Evolutionary conservation across 495 filamentous ascomycete genomes (phyloP), one percentile per base, ranked within the genome.

Genomic region (Trichoderma erinaceum): DNA sequence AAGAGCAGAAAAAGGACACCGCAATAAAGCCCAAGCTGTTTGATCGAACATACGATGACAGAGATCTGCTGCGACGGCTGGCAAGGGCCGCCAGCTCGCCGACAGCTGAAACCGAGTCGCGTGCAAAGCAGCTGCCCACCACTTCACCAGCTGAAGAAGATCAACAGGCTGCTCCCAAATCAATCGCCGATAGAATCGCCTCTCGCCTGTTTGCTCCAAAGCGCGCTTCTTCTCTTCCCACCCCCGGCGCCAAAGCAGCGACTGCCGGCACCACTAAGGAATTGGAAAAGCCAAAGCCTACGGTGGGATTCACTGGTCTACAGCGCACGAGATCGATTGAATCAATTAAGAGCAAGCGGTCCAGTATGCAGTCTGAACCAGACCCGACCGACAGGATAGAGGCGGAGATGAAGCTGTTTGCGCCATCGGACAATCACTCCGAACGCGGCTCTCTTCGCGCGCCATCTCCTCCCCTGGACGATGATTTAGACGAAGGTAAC

Each of bases 31-130:
- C 81, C 12, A 69, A 72, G 21, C 79, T 78, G 0, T 58, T 16
- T 13, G 63, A 72, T 35, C 68, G 66, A 18, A 71, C 77, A 67
- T 81, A 85, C 64, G 89, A 91, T 71, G 90, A 90, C 0, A 84
- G 84, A 41, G 86, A 89, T 66, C 75, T 92, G 41, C 80, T 92
- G 68, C 84, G 84, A 64, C 84, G 81, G 66, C 79, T 93, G 8
- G 86, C 89, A 3, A 80, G 86, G 72, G 83, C 84, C 23, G 84
- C 87, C 25, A 90, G 84, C 71, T 79, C 77, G 67, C 81, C 87
- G 1, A 35, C 67, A 13, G 58, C 73, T 21, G 65, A 66, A 4
- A 18, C 41, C 43, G 41, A 65, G n/a, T 35, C 63, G 2, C 12
- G 35, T 7, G 32, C 63, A 18, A 41, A 65, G n/a, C 41, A 65